Conservation (phyloP, 1,139 yeast genomes). For the Wickerhamomyces sp. region DNA sequence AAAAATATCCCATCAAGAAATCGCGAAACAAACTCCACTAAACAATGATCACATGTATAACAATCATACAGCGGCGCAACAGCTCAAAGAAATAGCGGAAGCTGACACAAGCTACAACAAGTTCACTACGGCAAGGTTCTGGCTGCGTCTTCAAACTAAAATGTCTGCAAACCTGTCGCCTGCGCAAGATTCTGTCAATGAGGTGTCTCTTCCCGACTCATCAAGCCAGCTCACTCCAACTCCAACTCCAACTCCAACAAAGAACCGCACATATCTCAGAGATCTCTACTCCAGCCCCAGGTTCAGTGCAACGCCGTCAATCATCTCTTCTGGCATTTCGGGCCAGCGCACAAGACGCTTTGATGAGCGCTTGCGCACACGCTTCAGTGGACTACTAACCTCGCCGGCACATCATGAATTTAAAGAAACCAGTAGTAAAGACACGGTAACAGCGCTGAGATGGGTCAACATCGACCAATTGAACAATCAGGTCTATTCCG, state of each 20-base stretch:
- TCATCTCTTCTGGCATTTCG: conserved; percentile 11
- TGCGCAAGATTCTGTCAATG: neutral
- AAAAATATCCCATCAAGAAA: too few species aligned
- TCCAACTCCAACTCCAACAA: conserved; percentile 3
- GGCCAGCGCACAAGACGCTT: conserved; percentile 15
- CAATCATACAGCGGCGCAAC: too few species aligned
- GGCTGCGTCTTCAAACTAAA: too few species aligned
- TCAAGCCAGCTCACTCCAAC: neutral
- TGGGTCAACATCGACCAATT: conserved; percentile 43
- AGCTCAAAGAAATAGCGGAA: too few species aligned
- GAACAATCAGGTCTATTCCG: conserved; percentile 34
- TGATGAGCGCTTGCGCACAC: conserved; percentile 28
- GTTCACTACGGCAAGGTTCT: too few species aligned
- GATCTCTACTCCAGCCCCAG: conserved; percentile 6
- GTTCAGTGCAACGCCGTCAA: conserved; percentile 11
- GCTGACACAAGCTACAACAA: too few species aligned
- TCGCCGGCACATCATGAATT: neutral
- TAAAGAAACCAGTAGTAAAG: neutral
- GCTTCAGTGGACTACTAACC: conserved; percentile 20
- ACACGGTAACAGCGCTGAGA: conserved; percentile 24
- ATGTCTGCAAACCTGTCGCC: too few species aligned
- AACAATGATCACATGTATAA: too few species aligned
- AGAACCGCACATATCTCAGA: neutral
- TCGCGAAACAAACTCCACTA: too few species aligned
- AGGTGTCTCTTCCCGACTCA: neutral